These are phyloP conservation scores for Hymenoscyphus repandus DNA, from an alignment of 2,329 filamentous ascomycete species.

Conservation along the genomic window DNA sequence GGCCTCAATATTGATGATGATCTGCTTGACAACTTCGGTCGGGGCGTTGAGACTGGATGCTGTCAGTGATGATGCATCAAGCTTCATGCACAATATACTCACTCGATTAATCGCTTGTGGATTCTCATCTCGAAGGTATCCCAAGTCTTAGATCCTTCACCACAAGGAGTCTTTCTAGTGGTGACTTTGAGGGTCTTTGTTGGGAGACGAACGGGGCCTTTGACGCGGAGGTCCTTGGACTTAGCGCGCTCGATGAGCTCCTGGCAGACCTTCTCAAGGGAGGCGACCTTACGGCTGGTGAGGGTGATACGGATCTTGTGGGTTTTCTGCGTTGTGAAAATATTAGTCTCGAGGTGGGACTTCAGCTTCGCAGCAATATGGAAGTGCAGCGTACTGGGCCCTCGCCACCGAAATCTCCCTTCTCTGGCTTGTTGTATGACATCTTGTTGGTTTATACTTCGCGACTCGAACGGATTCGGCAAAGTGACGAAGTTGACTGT, in stretches of 20 bases:
- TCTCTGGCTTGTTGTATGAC: conserved; percentile 95
- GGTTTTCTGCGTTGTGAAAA: conserved; percentile 58
- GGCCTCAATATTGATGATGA: conserved; percentile 94
- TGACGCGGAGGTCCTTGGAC: conserved; percentile 96
- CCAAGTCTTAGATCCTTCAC: conserved; percentile 99
- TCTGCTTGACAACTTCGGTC: conserved; percentile 95
- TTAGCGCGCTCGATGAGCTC: conserved; percentile 99
- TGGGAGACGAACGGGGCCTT: conserved; percentile 95
- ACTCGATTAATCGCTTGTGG: conserved; percentile 97
- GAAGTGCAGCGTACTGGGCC: conserved; percentile 59
- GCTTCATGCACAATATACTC: conserved; percentile 34
- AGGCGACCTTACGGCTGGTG: conserved; percentile 87
- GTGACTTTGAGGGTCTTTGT: conserved; percentile 83
- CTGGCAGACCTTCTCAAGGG: conserved; percentile 96
- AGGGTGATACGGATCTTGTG: conserved; percentile 99
- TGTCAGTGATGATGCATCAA: conserved; percentile 10
- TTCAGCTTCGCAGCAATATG: not conserved
- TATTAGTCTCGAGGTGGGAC: conserved; percentile 7
- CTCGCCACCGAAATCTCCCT: conserved; percentile 70
- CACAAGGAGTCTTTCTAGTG: conserved; percentile 95
- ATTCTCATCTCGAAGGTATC: conserved; percentile 99
- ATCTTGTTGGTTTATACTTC: conserved; percentile 61
- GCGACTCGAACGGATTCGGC: conserved; percentile 82
- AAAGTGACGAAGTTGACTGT: conserved; percentile 66
- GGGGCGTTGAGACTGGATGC: conserved; percentile 75